These are phyloP conservation scores for Calonectria henricotiae DNA, from an alignment of 2,329 filamentous ascomycete species.

Conservation along the genomic window DNA sequence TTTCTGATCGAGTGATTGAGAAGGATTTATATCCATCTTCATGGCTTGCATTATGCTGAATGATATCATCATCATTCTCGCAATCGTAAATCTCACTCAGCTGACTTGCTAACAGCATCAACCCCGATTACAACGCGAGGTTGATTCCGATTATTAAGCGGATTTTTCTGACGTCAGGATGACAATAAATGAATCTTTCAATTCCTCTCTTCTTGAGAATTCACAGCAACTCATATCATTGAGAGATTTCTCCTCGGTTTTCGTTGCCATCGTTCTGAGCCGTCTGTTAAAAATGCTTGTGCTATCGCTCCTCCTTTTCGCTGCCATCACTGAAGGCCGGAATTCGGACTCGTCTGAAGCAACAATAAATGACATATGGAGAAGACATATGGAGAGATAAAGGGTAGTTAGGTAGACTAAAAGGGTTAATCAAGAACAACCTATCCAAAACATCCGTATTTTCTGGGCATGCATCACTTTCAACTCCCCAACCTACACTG, in stretches of 20 bases:
- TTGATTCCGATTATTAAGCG: slow-evolving; percentile 12
- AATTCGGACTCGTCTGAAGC: neutral
- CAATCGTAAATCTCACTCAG: too few species aligned
- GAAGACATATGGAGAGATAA: neutral
- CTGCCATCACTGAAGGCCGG: neutral
- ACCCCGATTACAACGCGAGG: neutral
- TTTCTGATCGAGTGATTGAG: too few species aligned
- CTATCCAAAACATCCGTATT: neutral
- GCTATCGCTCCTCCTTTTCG: neutral
- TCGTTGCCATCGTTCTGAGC: too few species aligned
- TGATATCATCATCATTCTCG: neutral
- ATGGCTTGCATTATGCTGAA: neutral
- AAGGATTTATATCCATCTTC: too few species aligned
- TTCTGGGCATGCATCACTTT: neutral
- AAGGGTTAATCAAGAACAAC: neutral
- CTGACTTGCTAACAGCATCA: neutral
- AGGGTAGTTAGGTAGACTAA: neutral
- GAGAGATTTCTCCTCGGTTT: neutral
- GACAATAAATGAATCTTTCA: neutral
- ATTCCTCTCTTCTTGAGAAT: neutral
- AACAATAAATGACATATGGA: neutral
- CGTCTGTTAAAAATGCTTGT: neutral
- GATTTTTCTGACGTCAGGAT: neutral
- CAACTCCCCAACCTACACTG: too few species aligned
- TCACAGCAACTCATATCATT: accelerated